Conservation (phyloP, 495 filamentous ascomycete genomes). For the Aspergillus olivimuriae region DNA sequence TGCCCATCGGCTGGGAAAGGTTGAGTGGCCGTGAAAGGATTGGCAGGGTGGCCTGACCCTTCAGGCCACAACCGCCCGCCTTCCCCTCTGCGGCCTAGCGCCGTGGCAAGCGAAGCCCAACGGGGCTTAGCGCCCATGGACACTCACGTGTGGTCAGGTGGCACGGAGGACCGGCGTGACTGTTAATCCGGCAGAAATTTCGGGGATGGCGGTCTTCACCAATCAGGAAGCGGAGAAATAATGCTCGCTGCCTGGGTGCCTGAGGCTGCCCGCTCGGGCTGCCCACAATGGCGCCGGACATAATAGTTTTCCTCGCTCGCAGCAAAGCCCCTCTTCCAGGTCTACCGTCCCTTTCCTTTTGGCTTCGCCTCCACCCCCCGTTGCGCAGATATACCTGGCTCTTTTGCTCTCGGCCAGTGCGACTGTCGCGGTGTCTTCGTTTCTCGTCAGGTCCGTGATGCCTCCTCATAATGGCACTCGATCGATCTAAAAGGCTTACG, state of each 20-base stretch:
- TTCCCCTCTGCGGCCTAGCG: constrained; percentile 21
- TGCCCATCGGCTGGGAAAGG: constrained; percentile 23
- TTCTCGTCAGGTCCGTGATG: constrained; percentile 7
- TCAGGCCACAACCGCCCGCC: constrained; percentile 22
- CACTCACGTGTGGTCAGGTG: constrained; percentile 14
- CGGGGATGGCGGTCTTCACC: constrained; percentile 4
- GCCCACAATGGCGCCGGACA: constrained; percentile 21
- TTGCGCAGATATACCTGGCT: constrained; percentile 16
- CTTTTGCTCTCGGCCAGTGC: constrained; percentile 10
- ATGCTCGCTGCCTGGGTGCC: constrained; percentile 11
- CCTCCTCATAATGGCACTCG: too few relatives aligned
- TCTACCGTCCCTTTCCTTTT: constrained; percentile 10
- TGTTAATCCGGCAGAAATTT: constrained; percentile 6
- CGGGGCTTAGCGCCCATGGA: constrained; percentile 5
- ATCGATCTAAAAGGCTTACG: too few relatives aligned
- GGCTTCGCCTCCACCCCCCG: constrained; percentile 6
- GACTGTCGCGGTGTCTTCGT: constrained; percentile 12
- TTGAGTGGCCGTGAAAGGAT: constrained; percentile 29
- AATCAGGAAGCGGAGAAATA: constrained; percentile 27
- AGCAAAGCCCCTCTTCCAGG: constrained; percentile 21
- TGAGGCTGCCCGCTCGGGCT: constrained; percentile 14
- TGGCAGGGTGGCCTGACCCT: constrained; percentile 18
- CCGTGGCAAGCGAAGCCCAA: constrained; percentile 18
- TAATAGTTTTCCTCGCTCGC: constrained; percentile 22
- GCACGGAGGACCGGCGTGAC: constrained; percentile 15